Base-by-base conservation (phyloP, 352 stramenopile species). In the Globisporangium viniferum region DNA sequence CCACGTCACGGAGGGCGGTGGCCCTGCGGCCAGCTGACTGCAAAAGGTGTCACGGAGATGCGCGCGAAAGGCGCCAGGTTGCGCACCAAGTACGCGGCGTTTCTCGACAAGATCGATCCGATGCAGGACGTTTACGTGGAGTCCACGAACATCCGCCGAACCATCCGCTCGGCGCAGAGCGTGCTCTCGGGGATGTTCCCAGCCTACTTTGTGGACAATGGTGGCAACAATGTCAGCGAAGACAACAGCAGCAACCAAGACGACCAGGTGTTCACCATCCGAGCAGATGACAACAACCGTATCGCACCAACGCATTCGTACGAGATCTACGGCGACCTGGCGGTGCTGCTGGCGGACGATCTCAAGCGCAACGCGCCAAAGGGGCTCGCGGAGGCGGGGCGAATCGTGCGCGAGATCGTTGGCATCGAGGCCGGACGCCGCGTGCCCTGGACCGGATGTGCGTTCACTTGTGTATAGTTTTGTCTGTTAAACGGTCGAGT, bases 131-230 rank as follows among this genome's bases (percentile, higher is more conserved):
- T 94, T 36, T 82, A 92, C 57, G 82, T 92, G 15, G 73, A 89
- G 64, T 93, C 83, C 62, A 94, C 87, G 58, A 93, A 94, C 69
- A 87, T 94, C 59, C 71, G 81, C 1, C 76, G 84, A 20, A 94
- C 87, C 31, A 88, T 93, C 46, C 77, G 79, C 2, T 92, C 87
- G 20, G 79, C 82, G 44, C 84, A 94, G 72, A 84, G 82, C 71
- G 67, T 93, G 29, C 73, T 93, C 22, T 75, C 70, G 4, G 87
- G 87, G 14, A 73, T 94, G 60, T 93, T 92, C 35, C 84, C 82
- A 0, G 71, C 85, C 31, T 70, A 73, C 53, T 89, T 90, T 62
- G 22, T 54, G 3, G 56, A 74, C 5, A 7, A 51, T 5, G 44
- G 44, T 10, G 44, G 18, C 6, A 65, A 71, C 4, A 67, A 36